Evolutionary conservation across 1,284 basidiomycete species (phyloP).

Genomic region (Rhodotorula sp.): DNA sequence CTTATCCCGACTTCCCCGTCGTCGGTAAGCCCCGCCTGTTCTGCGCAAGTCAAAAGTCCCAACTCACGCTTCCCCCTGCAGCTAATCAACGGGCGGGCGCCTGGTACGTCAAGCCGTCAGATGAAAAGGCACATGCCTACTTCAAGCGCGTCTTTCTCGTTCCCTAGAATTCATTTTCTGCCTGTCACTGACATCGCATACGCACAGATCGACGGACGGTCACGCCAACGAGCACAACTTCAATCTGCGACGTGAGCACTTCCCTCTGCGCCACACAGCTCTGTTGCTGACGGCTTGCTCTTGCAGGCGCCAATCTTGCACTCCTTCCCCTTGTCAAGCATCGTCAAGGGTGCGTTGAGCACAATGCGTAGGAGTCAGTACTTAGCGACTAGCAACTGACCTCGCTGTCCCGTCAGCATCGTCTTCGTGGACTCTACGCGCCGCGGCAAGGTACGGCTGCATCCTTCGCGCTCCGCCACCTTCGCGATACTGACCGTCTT

Average conservation of each 20-base stretch:
- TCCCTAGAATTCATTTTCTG: no score
- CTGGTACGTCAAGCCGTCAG: constrained; percentile 79
- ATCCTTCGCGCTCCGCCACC: no score
- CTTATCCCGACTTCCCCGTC: constrained; percentile 65
- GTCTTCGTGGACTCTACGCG: constrained; percentile 91
- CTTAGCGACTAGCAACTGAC: neutral
- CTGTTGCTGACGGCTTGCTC: constrained; percentile 24
- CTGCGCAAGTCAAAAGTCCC: neutral
- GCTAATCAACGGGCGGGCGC: constrained; percentile 91
- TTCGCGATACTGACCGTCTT: neutral
- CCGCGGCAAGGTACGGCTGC: constrained; percentile 66
- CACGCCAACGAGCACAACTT: constrained; percentile 86
- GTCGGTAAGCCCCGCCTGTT: constrained; percentile 58
- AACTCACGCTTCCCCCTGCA: constrained; percentile 46
- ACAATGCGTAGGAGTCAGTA: no score
- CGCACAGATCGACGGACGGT: constrained; percentile 71
- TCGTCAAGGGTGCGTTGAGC: constrained; percentile 60
- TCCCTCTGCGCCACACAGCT: neutral
- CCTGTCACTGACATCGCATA: no score
- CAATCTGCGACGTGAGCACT: constrained; percentile 63
- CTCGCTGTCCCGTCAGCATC: constrained; percentile 57
- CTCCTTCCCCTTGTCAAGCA: constrained; percentile 64
- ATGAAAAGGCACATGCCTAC: constrained; percentile 62
- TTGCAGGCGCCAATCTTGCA: constrained; percentile 73
- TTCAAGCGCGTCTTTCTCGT: constrained; percentile 68